These are phyloP conservation scores for Atkinsonella hypoxylon DNA, from an alignment of 2,329 filamentous ascomycete species.

Conservation along the genomic window DNA sequence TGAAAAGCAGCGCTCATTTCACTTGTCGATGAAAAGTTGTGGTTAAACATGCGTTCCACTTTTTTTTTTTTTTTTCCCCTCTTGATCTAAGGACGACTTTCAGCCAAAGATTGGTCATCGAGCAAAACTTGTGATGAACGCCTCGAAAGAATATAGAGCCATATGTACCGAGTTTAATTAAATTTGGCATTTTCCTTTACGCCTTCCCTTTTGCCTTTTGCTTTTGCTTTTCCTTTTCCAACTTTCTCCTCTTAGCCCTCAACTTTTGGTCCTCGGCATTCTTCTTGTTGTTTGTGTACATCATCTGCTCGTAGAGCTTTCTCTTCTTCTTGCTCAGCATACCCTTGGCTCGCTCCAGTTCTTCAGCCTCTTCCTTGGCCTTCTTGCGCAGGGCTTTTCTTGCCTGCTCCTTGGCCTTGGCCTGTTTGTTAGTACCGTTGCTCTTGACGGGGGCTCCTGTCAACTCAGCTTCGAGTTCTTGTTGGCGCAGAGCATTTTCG, in stretches of 20 bases:
- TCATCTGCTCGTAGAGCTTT: constrained; percentile 95
- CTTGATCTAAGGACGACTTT: no score
- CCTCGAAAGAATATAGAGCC: constrained; percentile 2
- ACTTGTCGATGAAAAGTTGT: no score
- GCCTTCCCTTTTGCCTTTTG: constrained; percentile 32
- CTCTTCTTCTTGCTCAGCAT: constrained; percentile 98
- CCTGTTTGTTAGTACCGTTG: constrained; percentile 34
- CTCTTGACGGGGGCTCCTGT: constrained; percentile 51
- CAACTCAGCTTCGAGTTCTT: constrained; percentile 86
- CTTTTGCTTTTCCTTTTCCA: constrained; percentile 56
- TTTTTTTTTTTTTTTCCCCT: no score
- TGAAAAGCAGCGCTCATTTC: no score
- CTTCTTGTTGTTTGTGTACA: constrained; percentile 88
- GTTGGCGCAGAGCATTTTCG: constrained; percentile 64
- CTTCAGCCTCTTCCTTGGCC: constrained; percentile 67
- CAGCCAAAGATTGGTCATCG: no score
- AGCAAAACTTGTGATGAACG: neutral
- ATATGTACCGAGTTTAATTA: neutral
- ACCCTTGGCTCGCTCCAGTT: constrained; percentile 85
- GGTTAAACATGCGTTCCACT: neutral
- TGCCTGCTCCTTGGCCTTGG: constrained; percentile 56
- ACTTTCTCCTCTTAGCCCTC: constrained; percentile 76
- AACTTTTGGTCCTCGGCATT: constrained; percentile 82
- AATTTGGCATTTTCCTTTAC: constrained; percentile 9
- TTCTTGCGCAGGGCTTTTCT: constrained; percentile 59